Evolutionary conservation across 2,329 filamentous ascomycete genomes (phyloP), one percentile per base, ranked within the genome.

Genomic region (Colletotrichum spinosum): DNA sequence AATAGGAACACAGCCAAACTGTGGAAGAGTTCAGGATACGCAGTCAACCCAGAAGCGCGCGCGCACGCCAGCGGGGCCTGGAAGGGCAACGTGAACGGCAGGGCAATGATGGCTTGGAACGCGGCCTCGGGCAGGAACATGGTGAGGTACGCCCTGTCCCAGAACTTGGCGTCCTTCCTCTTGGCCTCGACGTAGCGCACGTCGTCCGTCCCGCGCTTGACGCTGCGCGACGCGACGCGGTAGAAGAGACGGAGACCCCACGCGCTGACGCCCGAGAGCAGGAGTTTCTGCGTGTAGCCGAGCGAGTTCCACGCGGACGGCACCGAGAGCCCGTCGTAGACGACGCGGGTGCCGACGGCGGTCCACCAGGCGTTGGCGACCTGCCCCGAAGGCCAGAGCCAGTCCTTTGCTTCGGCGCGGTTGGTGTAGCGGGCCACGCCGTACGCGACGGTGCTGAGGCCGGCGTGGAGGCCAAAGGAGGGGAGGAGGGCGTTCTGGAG

Each of bases 321-420:
- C 6, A 85, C 62, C 0, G 83, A 80, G 17, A 84, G 72, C 1
- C 82, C 80, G 37, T 81, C 77, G 60, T 79, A 75, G 52, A 79
- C 72, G 10, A 86, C 76, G 6, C 81, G 82, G n/a, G 80, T 77
- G 12, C 86, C 85, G 46, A 89, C 74, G 25, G 86, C 85, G 59
- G 80, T 83, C 83, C 85, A 88, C 87, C 86, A 89, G 7, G 85
- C 86, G 71, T 87, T 88, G 61, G 79, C 73, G 9, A 88, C 81
- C 69, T 84, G 84, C 2, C 79, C 83, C 4, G 79, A 75, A 1
- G 86, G 84, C 86, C 86, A 88, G 6, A 86, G 74, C 78, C 83
- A 86, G 72, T 90, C 86, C 70, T 89, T 90, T n/a, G 81, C 77
- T 60, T 89, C 86, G 9, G 85, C 80, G n/a, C 81, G 79, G 69